phyloP scores from a whole-genome alignment of 805 yeast species.

The Lipomyces orientalis region DNA sequence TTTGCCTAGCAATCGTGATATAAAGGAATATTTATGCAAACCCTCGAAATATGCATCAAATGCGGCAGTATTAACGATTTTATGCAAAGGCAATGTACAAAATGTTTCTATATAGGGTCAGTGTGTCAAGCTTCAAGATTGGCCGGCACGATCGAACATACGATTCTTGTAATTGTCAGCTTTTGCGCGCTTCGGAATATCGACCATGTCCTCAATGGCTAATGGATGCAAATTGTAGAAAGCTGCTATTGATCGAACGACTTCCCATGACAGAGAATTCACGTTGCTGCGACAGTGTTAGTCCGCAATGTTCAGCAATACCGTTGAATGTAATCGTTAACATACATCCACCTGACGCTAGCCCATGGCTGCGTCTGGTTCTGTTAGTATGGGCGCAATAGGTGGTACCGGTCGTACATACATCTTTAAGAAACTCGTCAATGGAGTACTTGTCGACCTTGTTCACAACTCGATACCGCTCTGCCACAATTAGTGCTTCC shows the following conservation, averaged over 20 bases:
- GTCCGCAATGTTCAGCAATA: conserved; percentile 52
- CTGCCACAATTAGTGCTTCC: conserved; percentile 10
- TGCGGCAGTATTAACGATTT: conserved; percentile 47
- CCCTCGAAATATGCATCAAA: conserved; percentile 27
- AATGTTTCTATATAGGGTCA: conserved; percentile 45
- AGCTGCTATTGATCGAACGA: conserved; percentile 54
- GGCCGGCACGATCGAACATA: background rate
- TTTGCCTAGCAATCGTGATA: conserved; percentile 2
- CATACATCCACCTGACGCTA: conserved; percentile 43
- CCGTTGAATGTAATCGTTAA: conserved; percentile 39
- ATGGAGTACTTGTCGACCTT: conserved; percentile 48
- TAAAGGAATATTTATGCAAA: conserved; percentile 3
- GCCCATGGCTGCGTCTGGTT: conserved; percentile 32
- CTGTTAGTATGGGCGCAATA: background rate
- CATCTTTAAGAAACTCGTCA: conserved; percentile 25
- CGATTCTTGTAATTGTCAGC: conserved; percentile 57
- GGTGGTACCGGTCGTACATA: background rate
- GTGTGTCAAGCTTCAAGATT: background rate
- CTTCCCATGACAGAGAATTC: conserved; percentile 68
- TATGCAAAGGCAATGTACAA: conserved; percentile 59
- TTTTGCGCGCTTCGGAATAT: conserved; percentile 65
- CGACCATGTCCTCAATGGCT: conserved; percentile 67
- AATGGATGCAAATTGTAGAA: conserved; percentile 57
- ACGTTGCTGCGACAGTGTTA: conserved; percentile 60
- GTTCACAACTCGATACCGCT: conserved; percentile 53